Base-by-base conservation (phyloP, 768 basidiomycete genomes). In the Phlegmacium glaucopus region DNA sequence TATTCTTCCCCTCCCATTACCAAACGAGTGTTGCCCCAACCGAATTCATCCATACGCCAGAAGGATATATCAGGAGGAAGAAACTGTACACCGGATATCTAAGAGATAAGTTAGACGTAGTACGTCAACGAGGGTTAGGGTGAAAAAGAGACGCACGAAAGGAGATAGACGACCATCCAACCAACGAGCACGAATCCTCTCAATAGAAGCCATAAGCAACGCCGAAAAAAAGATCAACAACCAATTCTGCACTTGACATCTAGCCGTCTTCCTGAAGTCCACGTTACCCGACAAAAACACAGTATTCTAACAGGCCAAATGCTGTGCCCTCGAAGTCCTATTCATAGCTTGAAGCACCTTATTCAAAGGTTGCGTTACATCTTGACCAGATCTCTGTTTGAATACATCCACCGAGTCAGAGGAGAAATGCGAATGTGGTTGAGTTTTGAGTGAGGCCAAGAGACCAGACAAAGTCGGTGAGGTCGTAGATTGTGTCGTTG, bases 11-110 rank as follows among this genome's bases (percentile, higher is more conserved):
- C 93, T 37, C 92, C 93, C 48, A 95, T 85, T 51, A 95, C 92
- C 27, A 94, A 74, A 75, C 94, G 90, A 13, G 90, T 92, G 62
- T 88, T 91, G 74, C 91, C 89, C 90, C 91, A 95, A 62, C 87
- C 85, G 70, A 95, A 96, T 65, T 96, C 94, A 61, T 95, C 94
- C 93, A 95, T 94, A 58, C 90, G 90, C 94, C 94, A 97, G 82
- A 94, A 95, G 0, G 94, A 65, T 97, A 97, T 15, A 96, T 66
- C 0, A 94, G 94, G 5, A n/a, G n/a, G n/a, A n/a, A n/a, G n/a
- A n/a, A n/a, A n/a, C n/a, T n/a, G n/a, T n/a, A n/a, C n/a, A n/a
- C 72, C 12, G 94, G 94, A 61, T 94, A 94, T 47, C 93, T 94
- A 54, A 34, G 5, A 16, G 15, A 9, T 30, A 25, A 13, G 36